Conservation (phyloP, 2,329 filamentous ascomycete species). For the Anisogramma anomala region DNA sequence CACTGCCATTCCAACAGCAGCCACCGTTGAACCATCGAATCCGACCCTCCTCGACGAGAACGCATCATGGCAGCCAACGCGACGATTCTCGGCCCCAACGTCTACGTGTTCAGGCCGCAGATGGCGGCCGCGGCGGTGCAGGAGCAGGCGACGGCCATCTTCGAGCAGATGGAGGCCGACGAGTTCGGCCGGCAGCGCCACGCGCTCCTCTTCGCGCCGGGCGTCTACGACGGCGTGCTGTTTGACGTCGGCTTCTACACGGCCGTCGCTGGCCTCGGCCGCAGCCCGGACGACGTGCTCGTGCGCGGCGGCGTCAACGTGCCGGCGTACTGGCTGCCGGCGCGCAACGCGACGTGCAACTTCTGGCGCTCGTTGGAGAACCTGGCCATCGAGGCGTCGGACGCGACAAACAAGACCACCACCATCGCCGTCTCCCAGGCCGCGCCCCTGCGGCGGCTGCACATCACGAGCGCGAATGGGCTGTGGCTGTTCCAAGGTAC, state of each 20-base stretch:
- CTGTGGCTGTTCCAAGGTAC: conserved; percentile 25
- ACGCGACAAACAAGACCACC: conserved; percentile 22
- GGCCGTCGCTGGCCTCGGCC: conserved; percentile 22
- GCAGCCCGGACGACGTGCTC: conserved; percentile 22
- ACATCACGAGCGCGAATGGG: conserved; percentile 21
- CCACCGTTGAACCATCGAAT: no score
- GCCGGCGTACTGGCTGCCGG: conserved; percentile 25
- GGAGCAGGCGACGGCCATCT: conserved; percentile 19
- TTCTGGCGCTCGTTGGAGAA: conserved; percentile 25
- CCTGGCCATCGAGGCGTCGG: conserved; percentile 22
- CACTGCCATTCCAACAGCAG: background rate
- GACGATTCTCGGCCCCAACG: conserved; percentile 23
- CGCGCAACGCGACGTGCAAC: conserved; percentile 25
- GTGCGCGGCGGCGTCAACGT: conserved; percentile 24
- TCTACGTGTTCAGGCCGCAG: conserved; percentile 22
- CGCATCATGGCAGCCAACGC: conserved; percentile 16
- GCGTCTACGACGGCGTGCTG: conserved; percentile 21
- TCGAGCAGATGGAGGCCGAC: conserved; percentile 24
- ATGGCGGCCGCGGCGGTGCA: conserved; percentile 22
- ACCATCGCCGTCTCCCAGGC: conserved; percentile 25
- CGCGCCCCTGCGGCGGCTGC: conserved; percentile 22
- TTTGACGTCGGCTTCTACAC: conserved; percentile 26
- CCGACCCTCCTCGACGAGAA: no score
- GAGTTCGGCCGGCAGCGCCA: conserved; percentile 23
- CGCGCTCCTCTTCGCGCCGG: conserved; percentile 23